phyloP scores from a whole-genome alignment of 164 flowering plant genomes.

The Macadamia tetraphylla region DNA sequence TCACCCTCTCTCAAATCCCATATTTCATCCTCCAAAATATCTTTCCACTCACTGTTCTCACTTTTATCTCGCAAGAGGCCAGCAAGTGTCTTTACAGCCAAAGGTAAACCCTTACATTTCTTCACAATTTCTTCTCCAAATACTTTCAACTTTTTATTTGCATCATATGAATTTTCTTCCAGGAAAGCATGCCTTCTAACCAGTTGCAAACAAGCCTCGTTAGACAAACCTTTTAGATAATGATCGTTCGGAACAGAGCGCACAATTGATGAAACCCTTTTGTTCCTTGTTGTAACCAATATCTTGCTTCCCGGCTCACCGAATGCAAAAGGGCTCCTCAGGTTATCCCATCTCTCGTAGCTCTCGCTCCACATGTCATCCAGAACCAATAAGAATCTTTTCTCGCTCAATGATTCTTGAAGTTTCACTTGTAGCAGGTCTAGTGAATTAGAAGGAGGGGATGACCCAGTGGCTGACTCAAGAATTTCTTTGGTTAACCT shows the following conservation, averaged over 20 bases:
- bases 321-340: conserved; percentile 12
- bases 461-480: neutral
- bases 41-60: conserved; percentile 15
- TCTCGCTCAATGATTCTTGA: neutral
- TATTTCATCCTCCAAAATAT: conserved; percentile 12
- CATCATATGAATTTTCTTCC: neutral
- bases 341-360: conserved; percentile 11
- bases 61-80: conserved; percentile 11
- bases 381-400: conserved; percentile 6
- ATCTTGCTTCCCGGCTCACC: conserved; percentile 26
- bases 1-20: conserved; percentile 10
- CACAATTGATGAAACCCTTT: conserved; percentile 12
- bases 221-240: conserved; percentile 9
- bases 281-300: conserved; percentile 25
- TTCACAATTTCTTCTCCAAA: conserved; percentile 21
- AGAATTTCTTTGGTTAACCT: neutral
- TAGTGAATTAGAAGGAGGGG: neutral
- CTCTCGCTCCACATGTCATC: conserved; percentile 16
- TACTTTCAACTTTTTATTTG: neutral
- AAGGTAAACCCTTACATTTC: conserved; percentile 32
- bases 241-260: neutral
- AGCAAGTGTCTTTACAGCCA: conserved; percentile 25
- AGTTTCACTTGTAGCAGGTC: neutral
- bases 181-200: conserved; percentile 22
- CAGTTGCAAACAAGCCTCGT: conserved; percentile 25